These are phyloP conservation scores for Ogataea salicorniae DNA, from an alignment of 805 yeast species.

Conservation along the genomic window DNA sequence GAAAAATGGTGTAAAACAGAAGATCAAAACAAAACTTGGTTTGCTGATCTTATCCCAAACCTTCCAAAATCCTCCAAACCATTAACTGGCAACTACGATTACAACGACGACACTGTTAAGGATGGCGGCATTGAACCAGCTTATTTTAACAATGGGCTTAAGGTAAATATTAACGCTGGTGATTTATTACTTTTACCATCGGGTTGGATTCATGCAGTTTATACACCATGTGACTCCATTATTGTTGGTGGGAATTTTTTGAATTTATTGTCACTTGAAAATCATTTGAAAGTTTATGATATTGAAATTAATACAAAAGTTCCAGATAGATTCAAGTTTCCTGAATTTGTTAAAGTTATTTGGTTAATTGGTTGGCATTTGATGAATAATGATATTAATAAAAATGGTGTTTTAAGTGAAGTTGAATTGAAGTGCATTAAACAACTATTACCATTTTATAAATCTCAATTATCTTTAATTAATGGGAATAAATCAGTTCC, in stretches of 20 bases:
- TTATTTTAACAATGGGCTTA: slow-evolving; percentile 32
- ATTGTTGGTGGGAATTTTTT: slow-evolving; percentile 88
- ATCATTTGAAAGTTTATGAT: slow-evolving; percentile 55
- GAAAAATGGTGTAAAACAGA: slow-evolving; percentile 67
- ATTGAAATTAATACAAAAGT: slow-evolving; percentile 69
- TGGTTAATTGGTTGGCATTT: slow-evolving; percentile 58
- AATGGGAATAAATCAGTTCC: slow-evolving; percentile 4
- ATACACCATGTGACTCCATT: slow-evolving; percentile 73
- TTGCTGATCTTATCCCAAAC: slow-evolving; percentile 44
- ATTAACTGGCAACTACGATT: neutral
- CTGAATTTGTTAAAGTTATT: slow-evolving; percentile 63
- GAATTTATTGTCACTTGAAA: slow-evolving; percentile 56
- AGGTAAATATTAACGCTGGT: slow-evolving; percentile 41
- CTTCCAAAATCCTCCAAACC: slow-evolving; percentile 7
- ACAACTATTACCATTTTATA: slow-evolving; percentile 21
- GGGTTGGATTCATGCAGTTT: slow-evolving; percentile 91
- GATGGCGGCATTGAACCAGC: slow-evolving; percentile 15
- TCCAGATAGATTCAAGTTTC: slow-evolving; percentile 71
- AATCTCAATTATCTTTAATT: slow-evolving; percentile 15
- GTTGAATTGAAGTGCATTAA: slow-evolving; percentile 19
- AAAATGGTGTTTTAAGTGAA: slow-evolving; percentile 1
- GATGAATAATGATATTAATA: slow-evolving; percentile 8
- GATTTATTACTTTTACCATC: slow-evolving; percentile 82
- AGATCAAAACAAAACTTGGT: slow-evolving; percentile 59
- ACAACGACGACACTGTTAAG: neutral